Conservation (phyloP, 345 rosid genomes). For the Zanthoxylum bungeanum region DNA sequence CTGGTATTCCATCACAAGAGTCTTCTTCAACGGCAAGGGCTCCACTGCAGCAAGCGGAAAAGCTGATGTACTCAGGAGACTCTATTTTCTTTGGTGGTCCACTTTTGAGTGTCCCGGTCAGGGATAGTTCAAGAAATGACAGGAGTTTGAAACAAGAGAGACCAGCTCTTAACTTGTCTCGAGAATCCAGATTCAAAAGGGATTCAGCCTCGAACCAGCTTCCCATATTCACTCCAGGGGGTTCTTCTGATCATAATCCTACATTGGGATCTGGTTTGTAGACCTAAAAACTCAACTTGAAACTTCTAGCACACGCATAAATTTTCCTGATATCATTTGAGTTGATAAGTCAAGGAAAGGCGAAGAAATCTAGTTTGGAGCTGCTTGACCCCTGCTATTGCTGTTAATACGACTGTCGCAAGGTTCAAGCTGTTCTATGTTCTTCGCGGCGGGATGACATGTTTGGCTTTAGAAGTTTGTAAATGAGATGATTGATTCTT, state of each 20-base stretch:
- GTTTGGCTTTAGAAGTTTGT: constrained; percentile 13
- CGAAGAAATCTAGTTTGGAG: constrained; percentile 20
- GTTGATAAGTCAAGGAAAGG: neutral
- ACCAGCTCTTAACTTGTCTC: constrained; percentile 52
- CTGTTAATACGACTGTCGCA: constrained; percentile 20
- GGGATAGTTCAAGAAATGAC: constrained; percentile 58
- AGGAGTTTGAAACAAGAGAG: constrained; percentile 55
- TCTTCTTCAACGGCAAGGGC: constrained; percentile 40
- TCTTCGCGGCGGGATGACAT: constrained; percentile 7
- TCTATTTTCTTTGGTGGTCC: constrained; percentile 98
- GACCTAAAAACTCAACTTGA: constrained; percentile 5
- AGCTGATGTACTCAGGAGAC: constrained; percentile 80
- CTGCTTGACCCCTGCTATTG: constrained; percentile 15
- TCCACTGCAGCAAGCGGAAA: constrained; percentile 58
- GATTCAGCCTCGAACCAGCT: constrained; percentile 88
- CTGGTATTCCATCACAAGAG: constrained; percentile 41
- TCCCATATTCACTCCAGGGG: constrained; percentile 83
- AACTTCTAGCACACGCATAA: constrained; percentile 6
- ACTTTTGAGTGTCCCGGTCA: constrained; percentile 53
- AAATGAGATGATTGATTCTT: constrained; percentile 3
- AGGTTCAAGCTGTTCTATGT: constrained; percentile 30
- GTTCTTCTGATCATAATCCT: constrained; percentile 32
- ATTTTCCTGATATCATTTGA: neutral
- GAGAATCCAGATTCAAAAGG: constrained; percentile 80
- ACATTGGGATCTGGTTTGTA: constrained; percentile 45